Percentiles rank a stretch among this genome's conserved stretches.
These are phyloP conservation scores for Taphrina communis DNA, from an alignment of 1,139 yeast genomes.

Conservation along the genomic window DNA sequence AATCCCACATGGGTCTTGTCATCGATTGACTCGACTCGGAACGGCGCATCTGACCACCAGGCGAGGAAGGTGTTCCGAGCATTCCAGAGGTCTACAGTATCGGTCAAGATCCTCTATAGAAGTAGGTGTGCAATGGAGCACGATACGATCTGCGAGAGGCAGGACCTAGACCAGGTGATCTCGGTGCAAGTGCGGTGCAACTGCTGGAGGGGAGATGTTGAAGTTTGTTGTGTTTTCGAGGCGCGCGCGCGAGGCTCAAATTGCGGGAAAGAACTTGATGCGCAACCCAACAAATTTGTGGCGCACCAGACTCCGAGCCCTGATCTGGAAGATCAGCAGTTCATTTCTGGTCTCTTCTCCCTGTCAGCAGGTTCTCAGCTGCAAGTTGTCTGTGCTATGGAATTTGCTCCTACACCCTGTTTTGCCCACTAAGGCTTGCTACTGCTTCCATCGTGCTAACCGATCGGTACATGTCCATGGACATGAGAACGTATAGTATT, in stretches of 20 bases:
- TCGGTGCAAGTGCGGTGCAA: background rate
- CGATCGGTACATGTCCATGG: too few relatives aligned
- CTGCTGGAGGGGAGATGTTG: background rate
- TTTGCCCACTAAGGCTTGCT: too few relatives aligned
- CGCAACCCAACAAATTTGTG: background rate
- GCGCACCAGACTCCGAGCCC: background rate
- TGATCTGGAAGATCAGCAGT: background rate
- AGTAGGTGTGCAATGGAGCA: background rate
- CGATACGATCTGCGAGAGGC: too few relatives aligned
- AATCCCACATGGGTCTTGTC: slow-evolving; percentile 38
- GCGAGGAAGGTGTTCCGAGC: slow-evolving; percentile 14
- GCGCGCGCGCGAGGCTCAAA: slow-evolving; percentile 13
- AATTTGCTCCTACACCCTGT: too few relatives aligned
- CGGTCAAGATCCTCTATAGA: too few relatives aligned
- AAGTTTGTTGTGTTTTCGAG: slow-evolving; percentile 15
- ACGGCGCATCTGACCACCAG: slow-evolving; percentile 14
- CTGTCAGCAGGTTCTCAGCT: too few relatives aligned
- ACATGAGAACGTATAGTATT: too few relatives aligned
- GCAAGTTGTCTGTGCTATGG: too few relatives aligned
- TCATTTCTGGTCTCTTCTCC: background rate
- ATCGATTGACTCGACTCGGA: slow-evolving; percentile 34
- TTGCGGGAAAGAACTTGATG: background rate
- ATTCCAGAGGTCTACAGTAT: background rate
- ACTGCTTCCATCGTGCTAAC: too few relatives aligned
- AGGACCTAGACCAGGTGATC: too few relatives aligned